Percentiles rank a stretch among this genome's conserved stretches.
Evolutionary conservation across 768 basidiomycete genomes (phyloP).

Genomic region (Kwoniella botswanensis): DNA sequence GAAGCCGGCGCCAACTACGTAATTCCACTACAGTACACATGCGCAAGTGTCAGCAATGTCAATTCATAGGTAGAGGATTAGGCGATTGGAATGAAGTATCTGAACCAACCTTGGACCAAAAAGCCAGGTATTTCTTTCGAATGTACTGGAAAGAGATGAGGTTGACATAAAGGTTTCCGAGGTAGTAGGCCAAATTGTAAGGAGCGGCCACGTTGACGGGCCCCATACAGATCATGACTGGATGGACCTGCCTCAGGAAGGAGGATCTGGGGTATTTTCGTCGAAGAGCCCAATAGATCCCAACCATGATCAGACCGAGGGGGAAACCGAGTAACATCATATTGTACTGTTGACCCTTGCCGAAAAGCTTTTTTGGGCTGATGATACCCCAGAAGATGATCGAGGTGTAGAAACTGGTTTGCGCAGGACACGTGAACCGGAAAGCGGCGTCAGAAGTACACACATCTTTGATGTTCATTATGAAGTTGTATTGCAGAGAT

Average conservation of each 20-base stretch:
- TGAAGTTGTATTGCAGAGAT: slow-evolving; percentile 50
- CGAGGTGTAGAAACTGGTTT: slow-evolving; percentile 59
- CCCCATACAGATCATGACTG: slow-evolving; percentile 16
- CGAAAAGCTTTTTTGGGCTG: slow-evolving; percentile 59
- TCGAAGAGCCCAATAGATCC: slow-evolving; percentile 16
- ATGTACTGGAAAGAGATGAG: slow-evolving; percentile 38
- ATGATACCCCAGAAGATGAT: slow-evolving; percentile 57
- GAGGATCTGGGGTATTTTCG: slow-evolving; percentile 14
- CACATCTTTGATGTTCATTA: slow-evolving; percentile 62
- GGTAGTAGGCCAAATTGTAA: slow-evolving; percentile 37
- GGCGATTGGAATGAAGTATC: neutral
- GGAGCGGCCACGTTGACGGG: slow-evolving; percentile 18
- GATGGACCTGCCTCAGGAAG: slow-evolving; percentile 22
- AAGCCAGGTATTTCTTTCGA: slow-evolving; percentile 44
- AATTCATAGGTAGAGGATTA: no score
- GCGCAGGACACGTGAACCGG: slow-evolving; percentile 56
- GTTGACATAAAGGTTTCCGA: slow-evolving; percentile 30
- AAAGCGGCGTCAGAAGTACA: slow-evolving; percentile 56
- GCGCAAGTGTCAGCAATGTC: slow-evolving; percentile 1
- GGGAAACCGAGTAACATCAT: slow-evolving; percentile 75
- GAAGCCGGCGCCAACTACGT: slow-evolving; percentile 55
- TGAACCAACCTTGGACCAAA: slow-evolving; percentile 27
- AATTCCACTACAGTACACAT: slow-evolving; percentile 38
- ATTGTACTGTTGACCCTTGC: slow-evolving; percentile 58
- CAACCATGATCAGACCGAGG: slow-evolving; percentile 66